Conservation (phyloP, 441 rosid species). For the Populus hybrid region DNA sequence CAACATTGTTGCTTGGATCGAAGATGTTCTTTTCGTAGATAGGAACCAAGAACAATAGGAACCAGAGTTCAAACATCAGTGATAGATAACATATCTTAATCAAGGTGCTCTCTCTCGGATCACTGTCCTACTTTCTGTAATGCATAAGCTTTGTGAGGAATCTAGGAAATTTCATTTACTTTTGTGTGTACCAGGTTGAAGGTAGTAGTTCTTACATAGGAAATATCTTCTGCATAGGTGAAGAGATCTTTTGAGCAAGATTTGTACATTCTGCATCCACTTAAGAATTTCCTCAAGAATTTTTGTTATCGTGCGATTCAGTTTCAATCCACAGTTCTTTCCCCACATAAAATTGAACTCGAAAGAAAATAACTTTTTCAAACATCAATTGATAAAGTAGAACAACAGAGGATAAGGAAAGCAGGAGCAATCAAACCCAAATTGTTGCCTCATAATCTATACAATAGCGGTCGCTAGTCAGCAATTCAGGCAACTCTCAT, state of each 20-base stretch:
- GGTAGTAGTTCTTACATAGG: not conserved
- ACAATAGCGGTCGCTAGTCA: not conserved
- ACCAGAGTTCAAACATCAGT: not conserved
- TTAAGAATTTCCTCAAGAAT: not conserved
- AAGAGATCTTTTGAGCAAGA: not conserved
- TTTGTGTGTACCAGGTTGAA: not conserved
- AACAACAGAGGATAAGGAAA: not conserved
- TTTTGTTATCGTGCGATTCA: not conserved
- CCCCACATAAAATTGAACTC: not conserved
- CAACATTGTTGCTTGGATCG: slow-evolving; percentile 95
- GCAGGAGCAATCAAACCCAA: not conserved
- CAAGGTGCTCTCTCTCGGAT: slow-evolving; percentile 3
- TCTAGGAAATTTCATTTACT: slow-evolving; percentile 2
- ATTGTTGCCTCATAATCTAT: not conserved
- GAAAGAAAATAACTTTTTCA: not conserved
- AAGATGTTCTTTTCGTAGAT: slow-evolving; percentile 83
- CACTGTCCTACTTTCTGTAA: slow-evolving; percentile 6
- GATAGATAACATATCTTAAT: slow-evolving; percentile 13
- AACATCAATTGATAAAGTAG: not conserved
- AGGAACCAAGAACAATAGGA: slow-evolving; percentile 41
- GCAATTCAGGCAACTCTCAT: not conserved
- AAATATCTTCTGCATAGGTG: slow-evolving; percentile 1
- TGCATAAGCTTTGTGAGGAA: not conserved
- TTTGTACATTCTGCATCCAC: not conserved
- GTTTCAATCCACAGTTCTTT: not conserved